Evolutionary conservation across 2,329 filamentous ascomycete genomes (phyloP).

Genomic region (Fusarium sp.): DNA sequence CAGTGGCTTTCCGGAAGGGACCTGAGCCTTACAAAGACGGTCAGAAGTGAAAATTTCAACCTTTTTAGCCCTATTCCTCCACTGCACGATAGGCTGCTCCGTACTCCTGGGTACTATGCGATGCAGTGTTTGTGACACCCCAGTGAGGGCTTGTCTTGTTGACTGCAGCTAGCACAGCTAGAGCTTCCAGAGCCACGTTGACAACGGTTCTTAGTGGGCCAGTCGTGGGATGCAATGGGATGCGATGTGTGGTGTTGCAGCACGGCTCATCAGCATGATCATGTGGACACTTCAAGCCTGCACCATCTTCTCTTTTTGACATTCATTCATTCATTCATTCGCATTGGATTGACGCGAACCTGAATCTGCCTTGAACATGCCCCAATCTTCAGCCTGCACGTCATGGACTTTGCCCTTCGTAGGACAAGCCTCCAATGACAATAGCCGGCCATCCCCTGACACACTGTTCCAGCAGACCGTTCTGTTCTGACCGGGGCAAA

Average conservation of each 20-base stretch:
- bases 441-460: slow-evolving; percentile 24
- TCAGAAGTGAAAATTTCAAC: slow-evolving; percentile 5
- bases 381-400: slow-evolving; percentile 15
- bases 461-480: slow-evolving; percentile 13
- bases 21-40: slow-evolving; percentile 6
- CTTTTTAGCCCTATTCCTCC: slow-evolving; percentile 12
- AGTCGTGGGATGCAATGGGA: not conserved
- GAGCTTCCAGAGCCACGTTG: slow-evolving; percentile 28
- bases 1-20: slow-evolving; percentile 1
- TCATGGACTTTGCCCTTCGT: slow-evolving; percentile 19
- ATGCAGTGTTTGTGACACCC: slow-evolving; percentile 19
- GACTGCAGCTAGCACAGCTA: not conserved
- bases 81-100: not conserved
- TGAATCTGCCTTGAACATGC: not conserved
- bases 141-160: slow-evolving; percentile 14
- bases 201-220: slow-evolving; percentile 26
- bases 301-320: not conserved
- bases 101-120: slow-evolving; percentile 1
- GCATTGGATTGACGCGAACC: not conserved
- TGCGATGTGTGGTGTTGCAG: not conserved
- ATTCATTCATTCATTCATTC: not conserved
- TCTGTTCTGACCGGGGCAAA: slow-evolving; percentile 10
- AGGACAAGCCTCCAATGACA: slow-evolving; percentile 15
- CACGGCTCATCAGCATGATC: slow-evolving; percentile 16
- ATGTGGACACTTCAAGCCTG: slow-evolving; percentile 8